Evolutionary conservation across 495 filamentous ascomycete genomes (phyloP).

Genomic region (Neurospora tetrasperma): DNA sequence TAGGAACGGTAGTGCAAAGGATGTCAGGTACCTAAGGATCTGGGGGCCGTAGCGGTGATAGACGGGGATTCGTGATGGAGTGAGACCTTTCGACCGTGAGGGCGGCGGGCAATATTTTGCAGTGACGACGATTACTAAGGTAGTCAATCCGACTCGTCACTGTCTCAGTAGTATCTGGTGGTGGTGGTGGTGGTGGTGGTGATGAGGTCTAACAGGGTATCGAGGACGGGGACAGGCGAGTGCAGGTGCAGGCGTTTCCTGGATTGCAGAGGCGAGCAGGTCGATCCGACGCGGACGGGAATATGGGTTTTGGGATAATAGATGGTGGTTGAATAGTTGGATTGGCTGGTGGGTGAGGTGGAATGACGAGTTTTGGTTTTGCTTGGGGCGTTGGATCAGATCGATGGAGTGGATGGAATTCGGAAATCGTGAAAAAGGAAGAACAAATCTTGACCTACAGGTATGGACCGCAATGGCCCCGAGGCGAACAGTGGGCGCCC

Average conservation of each 20-base stretch:
- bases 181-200: neutral
- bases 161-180: neutral
- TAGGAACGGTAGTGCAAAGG: neutral
- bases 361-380: neutral
- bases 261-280: neutral
- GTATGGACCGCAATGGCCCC: neutral
- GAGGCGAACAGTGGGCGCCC: neutral
- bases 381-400: neutral
- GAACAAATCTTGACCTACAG: conserved; percentile 13
- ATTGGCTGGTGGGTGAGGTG: neutral
- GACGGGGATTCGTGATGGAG: neutral
- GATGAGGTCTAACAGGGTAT: neutral
- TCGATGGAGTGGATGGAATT: conserved; percentile 1
- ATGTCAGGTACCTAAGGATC: neutral
- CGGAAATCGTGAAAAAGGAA: conserved; percentile 11
- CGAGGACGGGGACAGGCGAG: neutral
- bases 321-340: neutral
- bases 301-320: neutral
- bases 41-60: neutral
- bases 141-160: neutral
- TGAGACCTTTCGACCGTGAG: neutral
- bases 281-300: neutral
- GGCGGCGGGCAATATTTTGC: neutral
- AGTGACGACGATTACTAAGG: neutral
- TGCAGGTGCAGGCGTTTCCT: neutral